Base-by-base conservation (phyloP, 1,139 yeast species). In the Candida anutae region DNA sequence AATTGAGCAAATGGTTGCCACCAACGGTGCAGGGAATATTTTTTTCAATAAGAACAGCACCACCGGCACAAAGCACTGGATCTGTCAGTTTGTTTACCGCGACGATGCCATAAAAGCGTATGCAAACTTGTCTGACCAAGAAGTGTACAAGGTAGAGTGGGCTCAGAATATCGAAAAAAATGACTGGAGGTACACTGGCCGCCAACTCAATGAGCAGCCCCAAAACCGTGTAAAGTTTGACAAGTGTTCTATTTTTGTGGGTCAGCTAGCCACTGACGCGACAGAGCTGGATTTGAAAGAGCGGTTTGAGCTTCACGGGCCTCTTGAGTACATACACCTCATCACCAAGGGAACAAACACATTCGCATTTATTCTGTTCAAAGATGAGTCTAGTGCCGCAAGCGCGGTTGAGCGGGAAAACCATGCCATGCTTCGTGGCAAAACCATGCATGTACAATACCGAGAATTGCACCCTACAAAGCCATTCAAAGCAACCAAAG, bases 31-130 rank as follows among this genome's bases (percentile, higher is more conserved):
- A 5, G 29, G 29, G 1, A 18, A 14, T 13, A 13, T 22, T 8
- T 27, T 27, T 19, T 22, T 22, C 13, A 16, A 12, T 19, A 20
- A 29, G 46, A 48, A 35, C 35, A 19, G 32, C 36, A 15, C 30
- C 32, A 28, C 20, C 18, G 35, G n/a, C 4, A 46, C 54, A 13
- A 61, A 56, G 28, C 69, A 71, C 23, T 87, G 95, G 94, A 84
- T 79, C 46, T 73, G 81, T 36, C 81, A 83, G 43, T 87, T 77
- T 57, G 85, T 75, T 2, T 85, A 73, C 46, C 73, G 96, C 27
- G 94, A 84, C 48, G 96, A 88, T 52, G 96, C 96, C 2, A 83
- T 85, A 28, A 68, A 79, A 42, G 94, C 95, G 0, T 87, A 74
- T 60, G 88, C 93, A 1, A 70, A 66, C 42, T 62, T 82, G 35